Conservation (phyloP, 2,329 filamentous ascomycete species). For the Volutella citrinella region DNA sequence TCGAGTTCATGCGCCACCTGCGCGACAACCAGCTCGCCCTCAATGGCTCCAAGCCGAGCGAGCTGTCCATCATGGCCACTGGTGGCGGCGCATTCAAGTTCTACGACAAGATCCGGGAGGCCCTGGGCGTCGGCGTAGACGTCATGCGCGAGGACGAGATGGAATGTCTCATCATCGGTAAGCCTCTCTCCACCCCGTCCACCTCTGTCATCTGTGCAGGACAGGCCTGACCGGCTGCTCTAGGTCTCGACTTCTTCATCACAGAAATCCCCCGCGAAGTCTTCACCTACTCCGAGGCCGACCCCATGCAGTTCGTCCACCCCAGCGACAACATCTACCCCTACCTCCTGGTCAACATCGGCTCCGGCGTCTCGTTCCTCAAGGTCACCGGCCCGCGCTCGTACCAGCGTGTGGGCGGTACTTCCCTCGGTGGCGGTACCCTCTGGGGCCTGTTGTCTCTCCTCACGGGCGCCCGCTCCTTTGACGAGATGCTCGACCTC, state of each 20-base stretch:
- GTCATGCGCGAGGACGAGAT: slow-evolving; percentile 95
- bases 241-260: slow-evolving; percentile 97
- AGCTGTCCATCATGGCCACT: slow-evolving; percentile 90
- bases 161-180: slow-evolving; percentile 95
- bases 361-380: slow-evolving; percentile 93
- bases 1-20: slow-evolving; percentile 84
- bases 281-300: slow-evolving; percentile 89
- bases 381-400: slow-evolving; percentile 88
- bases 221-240: too few species aligned
- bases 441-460: slow-evolving; percentile 93
- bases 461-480: slow-evolving; percentile 89
- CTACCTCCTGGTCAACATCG: slow-evolving; percentile 97
- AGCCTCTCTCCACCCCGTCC: slow-evolving; percentile 17
- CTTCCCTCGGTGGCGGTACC: slow-evolving; percentile 92
- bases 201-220: too few species aligned
- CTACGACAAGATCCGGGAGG: slow-evolving; percentile 84
- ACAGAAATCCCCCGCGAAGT: slow-evolving; percentile 96
- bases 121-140: slow-evolving; percentile 81
- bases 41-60: slow-evolving; percentile 68
- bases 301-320: slow-evolving; percentile 85
- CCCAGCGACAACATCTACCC: slow-evolving; percentile 83
- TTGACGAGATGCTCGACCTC: slow-evolving; percentile 94
- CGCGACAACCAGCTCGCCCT: slow-evolving; percentile 76
- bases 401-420: slow-evolving; percentile 89
- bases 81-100: slow-evolving; percentile 96